Evolutionary conservation across 805 yeast species (phyloP).

Genomic region (Blastobotrys parvus): DNA sequence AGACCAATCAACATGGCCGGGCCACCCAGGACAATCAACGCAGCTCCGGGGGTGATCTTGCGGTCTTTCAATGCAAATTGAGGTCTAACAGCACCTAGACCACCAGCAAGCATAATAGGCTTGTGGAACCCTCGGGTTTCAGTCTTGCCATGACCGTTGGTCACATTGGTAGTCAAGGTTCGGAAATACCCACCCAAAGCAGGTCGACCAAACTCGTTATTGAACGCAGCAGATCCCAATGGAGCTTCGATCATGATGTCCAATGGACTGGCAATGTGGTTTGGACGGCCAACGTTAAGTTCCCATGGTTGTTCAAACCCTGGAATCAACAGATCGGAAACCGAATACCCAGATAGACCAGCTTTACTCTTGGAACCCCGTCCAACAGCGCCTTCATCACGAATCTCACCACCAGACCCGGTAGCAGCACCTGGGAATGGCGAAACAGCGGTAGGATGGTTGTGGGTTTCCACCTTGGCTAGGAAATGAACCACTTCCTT

Average conservation of each 20-base stretch:
- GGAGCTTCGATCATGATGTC: slow-evolving; percentile 98
- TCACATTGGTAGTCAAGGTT: slow-evolving; percentile 78
- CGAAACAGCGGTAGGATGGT: slow-evolving; percentile 98
- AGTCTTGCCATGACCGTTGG: slow-evolving; percentile 47
- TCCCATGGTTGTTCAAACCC: slow-evolving; percentile 92
- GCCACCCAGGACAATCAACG: slow-evolving; percentile 91
- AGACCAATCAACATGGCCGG: slow-evolving; percentile 96
- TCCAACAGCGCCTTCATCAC: slow-evolving; percentile 99
- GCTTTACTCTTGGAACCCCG: slow-evolving; percentile 97
- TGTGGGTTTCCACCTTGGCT: slow-evolving; percentile 96
- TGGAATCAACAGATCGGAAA: slow-evolving; percentile 85
- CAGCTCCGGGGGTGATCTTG: slow-evolving; percentile 85
- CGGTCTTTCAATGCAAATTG: slow-evolving; percentile 81
- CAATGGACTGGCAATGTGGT: slow-evolving; percentile 84
- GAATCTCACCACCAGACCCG: slow-evolving; percentile 99
- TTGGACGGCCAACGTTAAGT: slow-evolving; percentile 77
- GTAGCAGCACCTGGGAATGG: slow-evolving; percentile 99
- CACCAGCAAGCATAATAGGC: slow-evolving; percentile 99
- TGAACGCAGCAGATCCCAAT: slow-evolving; percentile 94
- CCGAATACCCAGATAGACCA: slow-evolving; percentile 89
- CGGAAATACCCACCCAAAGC: slow-evolving; percentile 95
- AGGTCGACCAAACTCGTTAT: slow-evolving; percentile 98
- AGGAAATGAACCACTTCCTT: slow-evolving; percentile 80
- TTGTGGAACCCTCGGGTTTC: slow-evolving; percentile 95
- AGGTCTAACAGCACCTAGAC: slow-evolving; percentile 95